Evolutionary conservation across 2,329 filamentous ascomycete genomes (phyloP).

Genomic region (Cercospora sojina): DNA sequence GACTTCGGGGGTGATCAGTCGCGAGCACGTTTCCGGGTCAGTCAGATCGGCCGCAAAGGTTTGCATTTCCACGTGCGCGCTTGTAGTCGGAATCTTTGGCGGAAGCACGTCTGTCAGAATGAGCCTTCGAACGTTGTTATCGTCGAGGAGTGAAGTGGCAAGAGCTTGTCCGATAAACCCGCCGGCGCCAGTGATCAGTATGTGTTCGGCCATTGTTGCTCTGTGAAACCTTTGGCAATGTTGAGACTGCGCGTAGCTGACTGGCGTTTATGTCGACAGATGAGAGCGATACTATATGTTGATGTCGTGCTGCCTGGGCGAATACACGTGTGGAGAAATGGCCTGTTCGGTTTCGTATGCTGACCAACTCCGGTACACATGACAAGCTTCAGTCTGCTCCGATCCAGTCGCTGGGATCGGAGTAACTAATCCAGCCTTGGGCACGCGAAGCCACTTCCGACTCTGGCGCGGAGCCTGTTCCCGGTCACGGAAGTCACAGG

Average conservation of each 20-base stretch:
- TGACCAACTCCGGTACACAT: not conserved
- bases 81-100: not conserved
- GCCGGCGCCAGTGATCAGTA: conserved; percentile 47
- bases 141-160: conserved; percentile 41
- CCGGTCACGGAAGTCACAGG: not conserved
- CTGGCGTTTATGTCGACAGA: not conserved
- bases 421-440: not conserved
- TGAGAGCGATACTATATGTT: not conserved
- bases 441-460: not conserved
- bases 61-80: not conserved
- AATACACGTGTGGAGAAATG: not conserved
- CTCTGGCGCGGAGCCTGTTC: not conserved
- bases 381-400: not conserved
- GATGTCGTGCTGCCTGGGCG: not conserved
- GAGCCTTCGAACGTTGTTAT: conserved; percentile 34
- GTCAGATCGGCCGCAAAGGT: not conserved
- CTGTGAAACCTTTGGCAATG: not conserved
- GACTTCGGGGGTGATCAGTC: not conserved
- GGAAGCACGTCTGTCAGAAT: not conserved
- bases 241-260: not conserved
- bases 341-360: not conserved
- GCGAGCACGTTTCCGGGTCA: not conserved
- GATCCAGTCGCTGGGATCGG: not conserved
- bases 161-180: conserved; percentile 50
- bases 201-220: conserved; percentile 8